Evolutionary conservation across 1,139 yeast genomes (phyloP).

Genomic region (Saccharomycopsis hybrid): DNA sequence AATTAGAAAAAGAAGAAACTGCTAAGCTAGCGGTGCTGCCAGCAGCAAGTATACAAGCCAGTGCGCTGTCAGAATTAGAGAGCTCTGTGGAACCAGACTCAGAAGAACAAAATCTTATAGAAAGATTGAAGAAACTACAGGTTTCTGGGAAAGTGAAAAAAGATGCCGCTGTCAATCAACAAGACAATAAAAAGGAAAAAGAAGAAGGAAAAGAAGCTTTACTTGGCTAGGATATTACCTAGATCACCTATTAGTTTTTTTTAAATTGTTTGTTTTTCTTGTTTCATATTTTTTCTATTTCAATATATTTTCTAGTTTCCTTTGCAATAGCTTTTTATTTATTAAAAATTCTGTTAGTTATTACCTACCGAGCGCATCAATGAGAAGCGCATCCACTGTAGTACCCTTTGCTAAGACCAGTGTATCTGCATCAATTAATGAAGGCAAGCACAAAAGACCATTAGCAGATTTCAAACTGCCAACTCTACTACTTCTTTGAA

Average conservation of each 20-base stretch:
- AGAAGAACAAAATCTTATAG: constrained; percentile 1
- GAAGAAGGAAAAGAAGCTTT: neutral
- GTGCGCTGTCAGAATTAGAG: neutral
- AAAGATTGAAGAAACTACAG: constrained; percentile 7
- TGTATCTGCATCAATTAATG: constrained; percentile 21
- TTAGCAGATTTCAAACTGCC: constrained; percentile 40
- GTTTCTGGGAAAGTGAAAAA: neutral
- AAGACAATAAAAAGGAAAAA: neutral
- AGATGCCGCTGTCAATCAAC: neutral
- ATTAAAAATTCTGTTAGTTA: too few relatives aligned
- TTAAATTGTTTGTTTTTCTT: neutral
- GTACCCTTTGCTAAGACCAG: constrained; percentile 20
- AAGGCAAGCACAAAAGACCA: constrained; percentile 38
- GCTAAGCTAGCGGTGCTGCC: neutral
- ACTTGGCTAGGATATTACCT: neutral
- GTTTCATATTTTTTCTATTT: neutral
- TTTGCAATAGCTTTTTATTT: too few relatives aligned
- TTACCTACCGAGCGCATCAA: constrained; percentile 12
- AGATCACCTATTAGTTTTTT: neutral
- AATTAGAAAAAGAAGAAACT: constrained; percentile 6
- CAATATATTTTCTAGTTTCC: too few relatives aligned
- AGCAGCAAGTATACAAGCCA: too few relatives aligned
- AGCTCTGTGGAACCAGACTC: neutral
- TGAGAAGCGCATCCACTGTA: constrained; percentile 26
- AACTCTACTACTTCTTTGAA: constrained; percentile 43